Conservation (phyloP, 257 asterid species). For the Solanum chmielewskii region DNA sequence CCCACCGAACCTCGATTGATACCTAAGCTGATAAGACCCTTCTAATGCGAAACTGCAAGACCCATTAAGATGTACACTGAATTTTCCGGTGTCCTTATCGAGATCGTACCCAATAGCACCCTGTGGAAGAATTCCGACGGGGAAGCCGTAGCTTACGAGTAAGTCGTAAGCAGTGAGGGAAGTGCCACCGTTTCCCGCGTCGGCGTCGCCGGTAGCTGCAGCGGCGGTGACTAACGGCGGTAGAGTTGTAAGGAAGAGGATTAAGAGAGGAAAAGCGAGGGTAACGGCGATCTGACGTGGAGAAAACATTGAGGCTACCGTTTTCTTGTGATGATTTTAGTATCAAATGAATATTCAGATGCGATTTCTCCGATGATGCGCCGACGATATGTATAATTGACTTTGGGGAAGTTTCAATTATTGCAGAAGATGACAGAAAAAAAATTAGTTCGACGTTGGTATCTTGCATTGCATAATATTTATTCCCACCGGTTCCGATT, state of each 20-base stretch:
- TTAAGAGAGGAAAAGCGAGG: conserved; percentile 9
- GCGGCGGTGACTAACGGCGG: conserved; percentile 7
- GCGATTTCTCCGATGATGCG: not conserved
- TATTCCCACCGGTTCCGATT: not conserved
- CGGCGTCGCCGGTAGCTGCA: not conserved
- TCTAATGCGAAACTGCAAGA: conserved; percentile 72
- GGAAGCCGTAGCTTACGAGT: conserved; percentile 42
- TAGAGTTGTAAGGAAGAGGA: conserved; percentile 6
- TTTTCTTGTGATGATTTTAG: not conserved
- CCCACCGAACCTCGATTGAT: conserved; percentile 55
- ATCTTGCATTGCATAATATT: not conserved
- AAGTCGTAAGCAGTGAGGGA: conserved; percentile 49
- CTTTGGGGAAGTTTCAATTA: not conserved
- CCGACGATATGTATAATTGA: not conserved
- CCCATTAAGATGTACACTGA: conserved; percentile 40
- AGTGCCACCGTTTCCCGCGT: not conserved
- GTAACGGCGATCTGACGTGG: not conserved
- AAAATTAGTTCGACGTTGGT: not conserved
- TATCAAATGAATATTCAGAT: not conserved
- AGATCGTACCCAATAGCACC: conserved; percentile 62
- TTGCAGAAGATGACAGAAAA: not conserved
- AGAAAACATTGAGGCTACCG: conserved; percentile 1
- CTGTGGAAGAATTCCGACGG: conserved; percentile 61
- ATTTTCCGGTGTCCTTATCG: conserved; percentile 42
- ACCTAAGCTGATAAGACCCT: conserved; percentile 58